phyloP scores from a whole-genome alignment of 495 filamentous ascomycete genomes.

The Sabuloglossum arenarium region DNA sequence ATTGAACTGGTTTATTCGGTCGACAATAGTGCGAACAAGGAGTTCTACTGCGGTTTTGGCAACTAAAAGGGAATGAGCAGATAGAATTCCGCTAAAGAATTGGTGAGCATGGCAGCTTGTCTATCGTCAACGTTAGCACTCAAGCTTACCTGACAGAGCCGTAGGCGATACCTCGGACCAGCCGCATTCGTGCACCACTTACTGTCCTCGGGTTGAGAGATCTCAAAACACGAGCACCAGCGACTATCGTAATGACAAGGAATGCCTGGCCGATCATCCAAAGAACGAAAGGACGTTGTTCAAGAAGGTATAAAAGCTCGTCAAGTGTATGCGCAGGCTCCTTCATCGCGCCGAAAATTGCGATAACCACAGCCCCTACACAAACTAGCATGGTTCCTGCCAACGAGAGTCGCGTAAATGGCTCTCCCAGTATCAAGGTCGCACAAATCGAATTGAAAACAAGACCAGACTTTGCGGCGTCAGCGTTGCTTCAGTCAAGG shows the following conservation, averaged over 20 bases:
- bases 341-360: constrained; percentile 83
- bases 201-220: constrained; percentile 27
- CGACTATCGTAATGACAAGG: constrained; percentile 45
- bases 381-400: constrained; percentile 78
- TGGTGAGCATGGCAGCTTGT: neutral
- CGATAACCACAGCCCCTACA: constrained; percentile 69
- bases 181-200: constrained; percentile 42
- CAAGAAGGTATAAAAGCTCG: constrained; percentile 61
- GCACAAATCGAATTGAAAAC: constrained; percentile 98
- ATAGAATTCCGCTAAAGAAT: constrained; percentile 53
- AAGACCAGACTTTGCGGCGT: constrained; percentile 41
- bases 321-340: constrained; percentile 78
- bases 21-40: constrained; percentile 77
- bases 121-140: neutral
- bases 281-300: constrained; percentile 52
- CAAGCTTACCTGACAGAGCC: constrained; percentile 40
- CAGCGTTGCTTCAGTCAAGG: neutral
- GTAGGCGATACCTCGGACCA: constrained; percentile 74
- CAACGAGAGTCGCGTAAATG: constrained; percentile 81
- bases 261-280: constrained; percentile 74
- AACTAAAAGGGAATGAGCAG: constrained; percentile 78
- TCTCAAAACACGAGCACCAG: constrained; percentile 35
- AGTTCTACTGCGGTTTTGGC: constrained; percentile 95
- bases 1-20: constrained; percentile 83
- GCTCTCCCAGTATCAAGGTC: constrained; percentile 77